phyloP scores from a whole-genome alignment of 768 basidiomycete species.

The Amanita muscaria region DNA sequence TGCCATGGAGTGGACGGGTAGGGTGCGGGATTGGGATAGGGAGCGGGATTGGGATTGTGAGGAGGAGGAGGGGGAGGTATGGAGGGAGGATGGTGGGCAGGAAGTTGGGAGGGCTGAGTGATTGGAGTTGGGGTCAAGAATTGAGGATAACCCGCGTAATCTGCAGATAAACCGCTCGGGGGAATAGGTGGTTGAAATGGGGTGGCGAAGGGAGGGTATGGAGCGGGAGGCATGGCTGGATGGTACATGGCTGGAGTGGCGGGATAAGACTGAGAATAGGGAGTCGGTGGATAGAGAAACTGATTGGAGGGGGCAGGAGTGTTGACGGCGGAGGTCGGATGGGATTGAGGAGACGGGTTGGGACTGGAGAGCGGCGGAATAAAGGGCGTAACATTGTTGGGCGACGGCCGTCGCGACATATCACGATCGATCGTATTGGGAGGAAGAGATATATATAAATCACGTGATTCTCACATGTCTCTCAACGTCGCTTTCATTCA shows the following conservation, averaged over 20 bases:
- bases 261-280: background rate
- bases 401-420: conserved; percentile 7
- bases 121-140: conserved; percentile 13
- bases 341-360: conserved; percentile 22
- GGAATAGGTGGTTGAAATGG: conserved; percentile 10
- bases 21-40: too few relatives aligned
- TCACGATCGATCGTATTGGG: background rate
- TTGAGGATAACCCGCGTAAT: conserved; percentile 26
- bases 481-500: conserved; percentile 72
- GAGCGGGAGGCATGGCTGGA: background rate
- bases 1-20: conserved; percentile 10
- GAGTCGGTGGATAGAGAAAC: conserved; percentile 16
- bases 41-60: too few relatives aligned
- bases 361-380: conserved; percentile 35
- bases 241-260: background rate
- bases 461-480: conserved; percentile 3
- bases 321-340: conserved; percentile 19
- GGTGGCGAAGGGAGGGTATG: conserved; percentile 12
- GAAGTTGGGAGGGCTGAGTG: conserved; percentile 10
- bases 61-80: conserved; percentile 10
- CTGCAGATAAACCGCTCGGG: conserved; percentile 17
- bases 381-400: conserved; percentile 21
- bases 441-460: background rate
- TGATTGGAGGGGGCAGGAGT: conserved; percentile 24
- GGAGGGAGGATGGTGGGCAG: conserved; percentile 10